Evolutionary conservation across 257 asterid genomes (phyloP), one percentile per base, ranked within the genome.

Genomic region (Hygrophila difformis): DNA sequence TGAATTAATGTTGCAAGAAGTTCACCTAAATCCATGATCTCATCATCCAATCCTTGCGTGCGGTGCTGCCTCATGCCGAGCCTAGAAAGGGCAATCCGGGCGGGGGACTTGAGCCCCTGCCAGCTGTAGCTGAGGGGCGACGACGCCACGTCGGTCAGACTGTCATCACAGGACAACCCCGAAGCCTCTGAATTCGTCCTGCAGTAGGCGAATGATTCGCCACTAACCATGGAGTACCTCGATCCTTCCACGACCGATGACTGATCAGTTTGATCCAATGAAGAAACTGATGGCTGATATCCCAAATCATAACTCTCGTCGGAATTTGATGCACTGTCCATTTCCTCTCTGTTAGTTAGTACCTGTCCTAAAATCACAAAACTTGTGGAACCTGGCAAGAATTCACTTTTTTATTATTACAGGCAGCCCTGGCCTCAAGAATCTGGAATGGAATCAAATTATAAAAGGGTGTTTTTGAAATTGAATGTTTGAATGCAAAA

Each of bases 51-150:
- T 28, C 64, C 68, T 13, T 47, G 56, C 61, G 62, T 71, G 18
- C n/a, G n/a, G n/a, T 49, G 75, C 68, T 71, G 93, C 70, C 68
- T 78, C 86, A 71, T 75, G 17, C 92, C 85, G 20, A 89, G 59
- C 24, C 77, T 67, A 1, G 94, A 68, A 44, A 85, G 91, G 4
- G 77, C 72, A 4, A 64, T 61, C 20, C 79, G 70, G 5, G 69
- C 78, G 0, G 93, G 96, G 18, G 94, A 85, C 65, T 85, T 89
- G 64, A 77, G 66, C 23, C 82, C 83, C 3, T 60, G 83, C 81
- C 93, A 79, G 69, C 73, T 59, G 28, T n/a, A n/a, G n/a, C n/a
- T n/a, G n/a, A 46, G 18, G 1, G 93, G 88, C 10, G 94, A 82
- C 4, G 82, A 70, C 0, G 66, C 66, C 16, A n/a, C n/a, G n/a